Percentiles rank a stretch among this genome's conserved stretches.
phyloP scores from a whole-genome alignment of 805 yeast genomes.

The Candida multigemmis region DNA sequence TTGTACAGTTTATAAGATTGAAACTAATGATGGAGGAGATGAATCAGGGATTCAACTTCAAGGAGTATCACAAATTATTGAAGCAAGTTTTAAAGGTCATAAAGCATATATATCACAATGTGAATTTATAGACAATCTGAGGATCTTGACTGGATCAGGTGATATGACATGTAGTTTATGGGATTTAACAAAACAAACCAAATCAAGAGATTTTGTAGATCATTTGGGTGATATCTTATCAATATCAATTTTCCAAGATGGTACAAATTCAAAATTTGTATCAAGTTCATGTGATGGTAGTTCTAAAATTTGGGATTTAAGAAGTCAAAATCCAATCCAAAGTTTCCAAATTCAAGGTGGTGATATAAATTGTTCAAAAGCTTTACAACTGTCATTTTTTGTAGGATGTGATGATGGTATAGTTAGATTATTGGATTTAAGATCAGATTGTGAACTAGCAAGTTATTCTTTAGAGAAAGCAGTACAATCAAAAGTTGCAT shows the following conservation, averaged over 20 bases:
- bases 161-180: conserved; percentile 74
- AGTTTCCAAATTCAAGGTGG: conserved; percentile 45
- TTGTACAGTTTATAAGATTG: conserved; percentile 55
- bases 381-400: conserved; percentile 62
- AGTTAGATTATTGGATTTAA: conserved; percentile 60
- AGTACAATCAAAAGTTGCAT: conserved; percentile 2
- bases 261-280: conserved; percentile 28
- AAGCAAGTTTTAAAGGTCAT: conserved; percentile 55
- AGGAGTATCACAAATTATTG: background rate
- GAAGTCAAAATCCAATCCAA: conserved; percentile 41
- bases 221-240: conserved; percentile 68
- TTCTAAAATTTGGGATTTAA: conserved; percentile 57
- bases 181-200: conserved; percentile 61
- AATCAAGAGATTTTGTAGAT: conserved; percentile 46
- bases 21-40: conserved; percentile 2
- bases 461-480: conserved; percentile 21
- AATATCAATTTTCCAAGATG: conserved; percentile 16
- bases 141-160: conserved; percentile 65
- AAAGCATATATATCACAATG: conserved; percentile 73
- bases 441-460: conserved; percentile 66
- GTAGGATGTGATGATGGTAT: conserved; percentile 77
- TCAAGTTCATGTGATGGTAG: conserved; percentile 65
- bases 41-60: conserved; percentile 1
- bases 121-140: conserved; percentile 51
- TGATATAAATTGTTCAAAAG: conserved; percentile 54